Base-by-base conservation (phyloP, 345 rosid species). In the Linum tenue region DNA sequence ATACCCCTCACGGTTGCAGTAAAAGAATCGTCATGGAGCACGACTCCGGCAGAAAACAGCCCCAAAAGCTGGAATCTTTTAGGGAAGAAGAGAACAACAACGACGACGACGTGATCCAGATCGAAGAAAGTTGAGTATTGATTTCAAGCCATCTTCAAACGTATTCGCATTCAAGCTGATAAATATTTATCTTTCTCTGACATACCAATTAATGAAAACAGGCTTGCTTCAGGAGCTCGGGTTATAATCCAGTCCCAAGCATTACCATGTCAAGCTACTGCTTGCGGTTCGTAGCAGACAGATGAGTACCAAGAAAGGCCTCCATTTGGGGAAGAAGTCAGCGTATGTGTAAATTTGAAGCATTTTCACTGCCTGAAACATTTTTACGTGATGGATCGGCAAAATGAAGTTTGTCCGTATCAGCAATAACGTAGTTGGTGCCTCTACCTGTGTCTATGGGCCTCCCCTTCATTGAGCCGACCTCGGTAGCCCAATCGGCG, bases 151-250 rank as follows among this genome's bases (percentile, higher is more conserved):
- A 1, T 44, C 62, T 15, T 39, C 56, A 43, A 10, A 5, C 8
- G 12, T 17, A 38, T 56, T 62, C 14, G 55, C 38, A 2, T 58
- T 4, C 63, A 5, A 5, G 8, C 10, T 37, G 9, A 39, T 44
- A 31, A 10, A 31, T 37, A 37, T 39, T 42, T 6, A 55, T 14
- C 22, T 17, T 39, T 63, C 3, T 56, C 53, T 12, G 22, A 53
- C 64, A 16, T 39, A 14, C 62, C 31, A 57, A 38, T 31, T 75
- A 43, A 57, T 60, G 64, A 14, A 51, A 1, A 73, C 96, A 94
- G 99, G 83, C 97, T 94, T 83, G 95, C 99, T 82, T 94, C 99
- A 60, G 99, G 96, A 83, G 99, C 99, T 56, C 80, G 92, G 72
- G 89, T 94, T 83, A 82, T 85, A 88, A 94, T 94, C 66, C 84